Percentiles rank a stretch among this genome's conserved stretches.
These are phyloP conservation scores for Fonsecaea pedrosoi DNA, from an alignment of 2,329 filamentous ascomycete species.

Conservation along the genomic window DNA sequence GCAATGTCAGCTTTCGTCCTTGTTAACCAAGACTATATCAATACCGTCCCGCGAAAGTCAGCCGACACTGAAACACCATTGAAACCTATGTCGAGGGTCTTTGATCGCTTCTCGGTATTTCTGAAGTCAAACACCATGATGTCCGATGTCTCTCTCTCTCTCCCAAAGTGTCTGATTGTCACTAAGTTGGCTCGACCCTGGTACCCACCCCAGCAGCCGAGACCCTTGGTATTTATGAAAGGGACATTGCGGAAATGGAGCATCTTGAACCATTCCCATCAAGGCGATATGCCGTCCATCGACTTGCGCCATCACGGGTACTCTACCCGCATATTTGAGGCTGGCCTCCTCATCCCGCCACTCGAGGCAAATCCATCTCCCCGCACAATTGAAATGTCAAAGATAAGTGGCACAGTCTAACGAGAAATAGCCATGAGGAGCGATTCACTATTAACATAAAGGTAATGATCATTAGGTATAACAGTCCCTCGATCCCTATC, in stretches of 20 bases:
- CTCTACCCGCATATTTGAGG: not conserved
- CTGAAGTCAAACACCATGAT: not conserved
- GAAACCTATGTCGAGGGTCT: conserved; percentile 30
- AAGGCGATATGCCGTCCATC: not conserved
- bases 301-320: not conserved
- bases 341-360: not conserved
- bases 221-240: not conserved
- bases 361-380: not conserved
- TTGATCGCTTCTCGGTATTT: not conserved
- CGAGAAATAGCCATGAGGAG: no score
- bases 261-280: not conserved
- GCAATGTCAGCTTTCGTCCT: conserved; percentile 7
- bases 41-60: conserved; percentile 25
- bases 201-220: not conserved
- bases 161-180: no score
- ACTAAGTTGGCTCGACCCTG: not conserved
- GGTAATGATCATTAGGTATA: no score
- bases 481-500: no score
- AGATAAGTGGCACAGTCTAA: not conserved
- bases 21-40: not conserved
- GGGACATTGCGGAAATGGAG: not conserved
- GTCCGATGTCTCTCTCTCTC: not conserved
- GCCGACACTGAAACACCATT: conserved; percentile 28
- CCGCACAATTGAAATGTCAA: not conserved
- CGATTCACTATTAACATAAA: no score